phyloP scores from a whole-genome alignment of 306 rosid species.

The Oemleria cerasiformis region DNA sequence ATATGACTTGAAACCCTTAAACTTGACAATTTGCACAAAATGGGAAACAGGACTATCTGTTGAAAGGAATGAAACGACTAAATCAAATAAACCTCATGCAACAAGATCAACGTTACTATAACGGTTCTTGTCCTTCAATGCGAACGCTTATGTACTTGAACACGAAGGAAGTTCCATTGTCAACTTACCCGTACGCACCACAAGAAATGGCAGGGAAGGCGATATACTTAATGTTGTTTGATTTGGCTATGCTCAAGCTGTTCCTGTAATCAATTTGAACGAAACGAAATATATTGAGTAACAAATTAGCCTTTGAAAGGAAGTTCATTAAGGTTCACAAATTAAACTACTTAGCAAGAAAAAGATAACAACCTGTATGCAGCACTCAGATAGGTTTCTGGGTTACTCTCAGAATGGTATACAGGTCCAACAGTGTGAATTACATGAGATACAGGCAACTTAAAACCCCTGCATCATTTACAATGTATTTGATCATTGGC shows the following conservation, averaged over 20 bases:
- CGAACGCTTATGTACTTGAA: neutral
- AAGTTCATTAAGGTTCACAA: constrained; percentile 1
- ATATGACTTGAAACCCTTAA: neutral
- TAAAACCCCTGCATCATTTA: constrained; percentile 65
- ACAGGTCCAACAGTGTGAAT: constrained; percentile 87
- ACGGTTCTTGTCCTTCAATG: neutral
- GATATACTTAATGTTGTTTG: constrained; percentile 57
- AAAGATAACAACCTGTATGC: constrained; percentile 58
- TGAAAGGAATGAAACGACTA: neutral
- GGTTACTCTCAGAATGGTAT: constrained; percentile 37
- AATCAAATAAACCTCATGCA: constrained; percentile 1
- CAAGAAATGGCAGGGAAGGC: constrained; percentile 96
- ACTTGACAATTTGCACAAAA: neutral
- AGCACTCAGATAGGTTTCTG: constrained; percentile 57
- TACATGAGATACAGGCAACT: constrained; percentile 71
- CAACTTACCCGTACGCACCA: constrained; percentile 73
- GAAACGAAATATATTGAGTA: no score
- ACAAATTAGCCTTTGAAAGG: neutral
- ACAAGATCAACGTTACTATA: neutral
- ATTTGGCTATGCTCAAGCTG: constrained; percentile 70
- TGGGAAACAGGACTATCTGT: neutral
- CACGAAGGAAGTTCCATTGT: constrained; percentile 1
- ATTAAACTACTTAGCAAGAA: neutral
- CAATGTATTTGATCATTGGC: neutral
- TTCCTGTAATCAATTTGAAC: constrained; percentile 48